phyloP scores from a whole-genome alignment of 2,329 filamentous ascomycete species.

The Penicillium occitanis region DNA sequence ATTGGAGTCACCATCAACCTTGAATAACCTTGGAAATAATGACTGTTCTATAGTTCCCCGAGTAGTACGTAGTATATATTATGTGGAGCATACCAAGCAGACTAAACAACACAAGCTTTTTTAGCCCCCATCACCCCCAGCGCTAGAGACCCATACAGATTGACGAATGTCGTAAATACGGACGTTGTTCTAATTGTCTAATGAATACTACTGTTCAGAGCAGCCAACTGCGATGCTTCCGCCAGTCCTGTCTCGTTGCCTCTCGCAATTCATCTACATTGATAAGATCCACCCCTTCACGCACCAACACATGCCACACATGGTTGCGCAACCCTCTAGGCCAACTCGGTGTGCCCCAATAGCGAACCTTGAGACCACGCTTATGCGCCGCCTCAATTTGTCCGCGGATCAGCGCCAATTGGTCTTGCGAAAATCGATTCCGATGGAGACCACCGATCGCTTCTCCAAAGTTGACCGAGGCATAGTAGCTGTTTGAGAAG shows the following conservation, averaged over 20 bases:
- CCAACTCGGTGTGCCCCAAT: constrained; percentile 21
- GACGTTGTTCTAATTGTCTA: background rate
- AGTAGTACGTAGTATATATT: background rate
- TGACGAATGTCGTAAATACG: background rate
- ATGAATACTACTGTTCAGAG: background rate
- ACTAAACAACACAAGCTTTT: constrained; percentile 1
- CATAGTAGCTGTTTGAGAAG: constrained; percentile 19
- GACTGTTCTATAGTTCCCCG: background rate
- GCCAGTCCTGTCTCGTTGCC: constrained; percentile 21
- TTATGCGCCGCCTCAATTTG: constrained; percentile 17
- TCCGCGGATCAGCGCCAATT: constrained; percentile 12
- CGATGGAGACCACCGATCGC: constrained; percentile 9
- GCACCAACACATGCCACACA: constrained; percentile 21
- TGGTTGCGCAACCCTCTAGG: constrained; percentile 19
- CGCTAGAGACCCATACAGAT: background rate
- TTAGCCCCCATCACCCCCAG: background rate
- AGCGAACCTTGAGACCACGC: constrained; percentile 20
- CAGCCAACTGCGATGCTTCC: constrained; percentile 21
- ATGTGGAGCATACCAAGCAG: background rate
- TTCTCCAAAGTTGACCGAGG: constrained; percentile 16
- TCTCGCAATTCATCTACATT: constrained; percentile 22
- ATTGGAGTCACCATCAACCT: background rate
- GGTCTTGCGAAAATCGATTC: constrained; percentile 14
- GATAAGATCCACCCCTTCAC: constrained; percentile 20
- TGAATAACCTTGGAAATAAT: background rate